phyloP scores from a whole-genome alignment of 805 yeast genomes.

The Wickerhamiella nectarea region DNA sequence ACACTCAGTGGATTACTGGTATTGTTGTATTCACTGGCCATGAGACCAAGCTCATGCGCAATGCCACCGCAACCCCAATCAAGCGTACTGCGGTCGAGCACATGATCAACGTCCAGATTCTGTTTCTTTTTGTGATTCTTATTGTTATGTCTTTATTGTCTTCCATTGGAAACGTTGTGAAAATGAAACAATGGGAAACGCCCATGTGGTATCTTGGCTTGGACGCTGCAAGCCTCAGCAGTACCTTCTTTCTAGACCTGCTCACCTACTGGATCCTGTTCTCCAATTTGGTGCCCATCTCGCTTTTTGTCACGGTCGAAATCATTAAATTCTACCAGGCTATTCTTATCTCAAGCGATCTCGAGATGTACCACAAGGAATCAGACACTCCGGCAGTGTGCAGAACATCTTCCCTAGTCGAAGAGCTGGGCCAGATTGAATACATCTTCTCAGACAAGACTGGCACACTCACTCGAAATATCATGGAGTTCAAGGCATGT shows the following conservation, averaged over 20 bases:
- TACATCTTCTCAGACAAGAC: slow-evolving; percentile 95
- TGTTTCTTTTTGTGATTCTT: slow-evolving; percentile 72
- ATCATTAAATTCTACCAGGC: slow-evolving; percentile 93
- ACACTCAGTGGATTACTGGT: slow-evolving; percentile 92
- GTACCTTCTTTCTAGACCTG: slow-evolving; percentile 70
- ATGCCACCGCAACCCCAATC: slow-evolving; percentile 97
- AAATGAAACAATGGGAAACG: slow-evolving; percentile 39
- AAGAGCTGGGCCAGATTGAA: slow-evolving; percentile 93
- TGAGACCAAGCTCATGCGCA: slow-evolving; percentile 94
- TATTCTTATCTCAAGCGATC: slow-evolving; percentile 78
- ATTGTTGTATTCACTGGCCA: slow-evolving; percentile 93
- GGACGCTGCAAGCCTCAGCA: slow-evolving; percentile 52
- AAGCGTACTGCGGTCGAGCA: slow-evolving; percentile 94
- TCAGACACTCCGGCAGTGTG: slow-evolving; percentile 92
- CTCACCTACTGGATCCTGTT: slow-evolving; percentile 92
- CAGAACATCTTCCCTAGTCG: slow-evolving; percentile 88
- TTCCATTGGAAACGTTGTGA: slow-evolving; percentile 75
- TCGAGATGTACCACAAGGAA: slow-evolving; percentile 79
- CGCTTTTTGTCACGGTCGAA: slow-evolving; percentile 91
- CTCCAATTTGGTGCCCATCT: slow-evolving; percentile 95
- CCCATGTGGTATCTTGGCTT: slow-evolving; percentile 51
- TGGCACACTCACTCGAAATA: slow-evolving; percentile 88
- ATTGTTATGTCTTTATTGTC: slow-evolving; percentile 66
- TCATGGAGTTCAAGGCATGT: slow-evolving; percentile 92
- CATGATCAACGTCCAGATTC: slow-evolving; percentile 81